Percentiles rank a stretch among this genome's conserved stretches.
Evolutionary conservation across 2,329 filamentous ascomycete genomes (phyloP).

Genomic region (Ceratocystiopsis minuta): DNA sequence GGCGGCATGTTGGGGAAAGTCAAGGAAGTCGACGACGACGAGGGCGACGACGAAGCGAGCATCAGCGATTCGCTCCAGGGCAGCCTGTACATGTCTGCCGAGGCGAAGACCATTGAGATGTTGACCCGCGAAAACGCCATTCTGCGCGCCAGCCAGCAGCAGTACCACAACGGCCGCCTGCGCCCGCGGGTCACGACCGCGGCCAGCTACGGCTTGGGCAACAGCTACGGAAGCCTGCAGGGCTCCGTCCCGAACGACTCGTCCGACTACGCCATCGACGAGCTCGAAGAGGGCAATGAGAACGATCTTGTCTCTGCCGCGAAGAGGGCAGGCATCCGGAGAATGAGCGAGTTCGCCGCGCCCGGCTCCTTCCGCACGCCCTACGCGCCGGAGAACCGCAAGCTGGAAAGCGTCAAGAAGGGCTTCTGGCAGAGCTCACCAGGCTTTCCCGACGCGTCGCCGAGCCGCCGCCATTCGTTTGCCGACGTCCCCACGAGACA

Average conservation of each 20-base stretch:
- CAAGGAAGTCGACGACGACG: slow-evolving; percentile 52
- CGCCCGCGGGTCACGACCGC: slow-evolving; percentile 40
- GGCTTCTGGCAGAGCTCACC: slow-evolving; percentile 54
- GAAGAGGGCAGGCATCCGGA: slow-evolving; percentile 27
- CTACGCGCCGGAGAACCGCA: slow-evolving; percentile 39
- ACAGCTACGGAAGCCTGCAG: slow-evolving; percentile 35
- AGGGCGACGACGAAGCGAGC: slow-evolving; percentile 33
- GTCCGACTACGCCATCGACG: slow-evolving; percentile 55
- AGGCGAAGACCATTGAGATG: slow-evolving; percentile 45
- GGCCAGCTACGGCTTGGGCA: slow-evolving; percentile 32
- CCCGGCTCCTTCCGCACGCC: slow-evolving; percentile 27
- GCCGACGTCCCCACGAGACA: slow-evolving; percentile 48
- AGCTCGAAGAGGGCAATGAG: slow-evolving; percentile 46
- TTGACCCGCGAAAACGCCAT: slow-evolving; percentile 45
- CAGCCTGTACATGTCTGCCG: slow-evolving; percentile 29
- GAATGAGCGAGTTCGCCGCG: slow-evolving; percentile 36
- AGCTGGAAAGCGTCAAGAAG: slow-evolving; percentile 47
- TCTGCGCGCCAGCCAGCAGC: slow-evolving; percentile 31
- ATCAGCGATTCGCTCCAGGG: slow-evolving; percentile 38
- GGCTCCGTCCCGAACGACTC: slow-evolving; percentile 41
- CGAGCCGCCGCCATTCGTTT: slow-evolving; percentile 67
- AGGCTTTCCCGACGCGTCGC: slow-evolving; percentile 50
- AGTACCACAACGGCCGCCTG: slow-evolving; percentile 35
- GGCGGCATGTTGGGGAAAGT: slow-evolving; percentile 47
- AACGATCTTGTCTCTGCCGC: slow-evolving; percentile 23